Conservation (phyloP, 2,329 filamentous ascomycete genomes). For the Fusarium foetens region DNA sequence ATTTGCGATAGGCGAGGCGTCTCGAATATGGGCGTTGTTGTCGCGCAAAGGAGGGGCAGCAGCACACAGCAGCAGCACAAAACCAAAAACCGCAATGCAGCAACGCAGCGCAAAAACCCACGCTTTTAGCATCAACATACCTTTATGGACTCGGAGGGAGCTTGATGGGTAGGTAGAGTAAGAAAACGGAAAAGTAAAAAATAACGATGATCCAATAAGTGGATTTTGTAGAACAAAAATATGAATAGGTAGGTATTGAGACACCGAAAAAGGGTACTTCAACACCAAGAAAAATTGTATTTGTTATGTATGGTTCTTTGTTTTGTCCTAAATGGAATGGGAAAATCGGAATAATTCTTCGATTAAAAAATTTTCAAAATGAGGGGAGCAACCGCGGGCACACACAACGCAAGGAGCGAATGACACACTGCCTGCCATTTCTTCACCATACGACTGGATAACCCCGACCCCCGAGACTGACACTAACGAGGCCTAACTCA, state of each 20-base stretch:
- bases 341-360: constrained; percentile 32
- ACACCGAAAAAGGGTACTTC: constrained; percentile 14
- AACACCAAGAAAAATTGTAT: constrained; percentile 19
- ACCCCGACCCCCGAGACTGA: constrained; percentile 12
- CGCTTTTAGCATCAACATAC: constrained; percentile 23
- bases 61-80: constrained; percentile 12
- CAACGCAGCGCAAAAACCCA: not conserved
- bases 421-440: constrained; percentile 28
- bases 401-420: constrained; percentile 33
- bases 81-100: constrained; percentile 32
- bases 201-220: constrained; percentile 24
- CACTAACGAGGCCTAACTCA: constrained; percentile 12
- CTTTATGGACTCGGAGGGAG: constrained; percentile 34
- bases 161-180: constrained; percentile 33
- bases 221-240: constrained; percentile 18
- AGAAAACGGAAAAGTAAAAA: constrained; percentile 9
- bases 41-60: constrained; percentile 39
- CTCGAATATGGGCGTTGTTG: constrained; percentile 13
- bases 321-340: constrained; percentile 17
- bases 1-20: constrained; percentile 28
- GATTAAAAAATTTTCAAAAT: constrained; percentile 44
- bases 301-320: constrained; percentile 32
- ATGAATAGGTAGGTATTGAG: constrained; percentile 3
- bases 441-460: constrained; percentile 26
- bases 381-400: constrained; percentile 35